Base-by-base conservation (phyloP, 345 rosid species). In the Gossypium ekmanianum region DNA sequence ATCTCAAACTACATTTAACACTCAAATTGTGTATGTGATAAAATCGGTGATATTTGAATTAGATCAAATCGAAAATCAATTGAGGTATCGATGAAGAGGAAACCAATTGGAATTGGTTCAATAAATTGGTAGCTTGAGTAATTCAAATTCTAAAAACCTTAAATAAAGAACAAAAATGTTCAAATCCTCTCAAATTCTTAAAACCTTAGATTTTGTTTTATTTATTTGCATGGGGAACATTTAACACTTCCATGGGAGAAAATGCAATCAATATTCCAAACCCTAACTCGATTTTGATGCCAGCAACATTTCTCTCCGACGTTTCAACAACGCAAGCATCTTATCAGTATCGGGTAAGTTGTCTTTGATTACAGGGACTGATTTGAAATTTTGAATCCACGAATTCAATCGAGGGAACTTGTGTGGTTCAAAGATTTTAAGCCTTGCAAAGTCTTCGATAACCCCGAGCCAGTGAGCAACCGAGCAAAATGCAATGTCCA, bases 401-500 rank as follows among this genome's bases (percentile, higher is more conserved):
- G 71, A 70, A 17, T 54, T 17, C 59, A 66, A 52, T 14, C 73
- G 58, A 50, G 81, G 79, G 39, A 81, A 71, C 59, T 61, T 75
- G 20, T 71, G 4, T 5, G 75, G 17, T 18, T 71, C 75, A 29
- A 71, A 3, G 6, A 74, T 9, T 47, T 58, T 74, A 0, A 70
- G 11, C 9, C 51, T 9, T 9, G 11, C 12, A 1, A 14, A 22
- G 1, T 26, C 57, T 50, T 68, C 22, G 14, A 68, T 8, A 0
- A 50, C 43, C 16, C 5, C 68, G 0, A 78, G 13, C 81, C 81
- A 75, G 11, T 78, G 29, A 52, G 34, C 62, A 27, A 75, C 48
- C 0, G 2, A 2, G 16, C 79, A 56, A 27, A 81, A 81, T 22
- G 81, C 77, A 1, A 78, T 52, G 63, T 81, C 84, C 39, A 72